Evolutionary conservation across 768 basidiomycete species (phyloP).

Genomic region (Ramaria sp.): DNA sequence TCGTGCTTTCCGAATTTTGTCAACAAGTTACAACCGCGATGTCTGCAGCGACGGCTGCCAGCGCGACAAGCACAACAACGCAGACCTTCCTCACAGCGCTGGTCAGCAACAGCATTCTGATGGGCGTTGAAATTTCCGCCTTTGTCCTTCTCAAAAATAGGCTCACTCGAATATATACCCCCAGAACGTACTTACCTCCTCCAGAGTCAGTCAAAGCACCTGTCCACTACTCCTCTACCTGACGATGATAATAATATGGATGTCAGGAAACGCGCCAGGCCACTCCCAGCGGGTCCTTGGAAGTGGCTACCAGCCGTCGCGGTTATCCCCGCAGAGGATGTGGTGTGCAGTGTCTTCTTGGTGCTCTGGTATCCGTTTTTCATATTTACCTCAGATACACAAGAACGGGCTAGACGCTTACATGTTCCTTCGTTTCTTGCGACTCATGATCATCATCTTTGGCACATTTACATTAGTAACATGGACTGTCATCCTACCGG

Average conservation of each 20-base stretch:
- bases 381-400: conserved; percentile 27
- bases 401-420: conserved; percentile 64
- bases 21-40: neutral
- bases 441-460: conserved; percentile 55
- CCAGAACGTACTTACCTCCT: conserved; percentile 51
- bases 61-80: conserved; percentile 21
- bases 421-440: conserved; percentile 37
- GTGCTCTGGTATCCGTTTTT: neutral
- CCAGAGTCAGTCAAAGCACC: conserved; percentile 29
- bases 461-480: conserved; percentile 53
- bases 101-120: conserved; percentile 41
- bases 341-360: conserved; percentile 23
- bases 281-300: conserved; percentile 35
- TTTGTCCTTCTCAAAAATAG: conserved; percentile 48
- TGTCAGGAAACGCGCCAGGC: conserved; percentile 32
- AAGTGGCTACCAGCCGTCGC: conserved; percentile 42
- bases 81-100: conserved; percentile 52
- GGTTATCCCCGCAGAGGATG: conserved; percentile 31
- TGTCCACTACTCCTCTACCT: neutral
- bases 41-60: neutral
- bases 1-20: no score
- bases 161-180: conserved; percentile 50
- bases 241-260: neutral
- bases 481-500: conserved; percentile 50
- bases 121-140: conserved; percentile 37